These are phyloP conservation scores for Cymbidium sinense DNA, from an alignment of 106 monocot species.

Conservation along the genomic window DNA sequence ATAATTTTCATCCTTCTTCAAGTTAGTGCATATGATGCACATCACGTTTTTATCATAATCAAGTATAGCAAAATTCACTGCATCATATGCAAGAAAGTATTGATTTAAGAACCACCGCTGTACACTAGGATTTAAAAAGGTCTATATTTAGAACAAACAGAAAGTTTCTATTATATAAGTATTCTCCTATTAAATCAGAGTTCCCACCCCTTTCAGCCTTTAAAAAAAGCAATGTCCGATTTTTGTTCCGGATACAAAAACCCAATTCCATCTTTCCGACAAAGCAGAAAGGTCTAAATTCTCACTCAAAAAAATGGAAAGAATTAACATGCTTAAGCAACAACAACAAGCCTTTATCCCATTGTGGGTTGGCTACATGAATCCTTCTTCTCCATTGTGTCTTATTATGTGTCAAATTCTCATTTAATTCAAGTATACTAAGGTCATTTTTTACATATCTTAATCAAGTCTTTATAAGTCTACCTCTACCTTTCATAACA, in stretches of 20 bases:
- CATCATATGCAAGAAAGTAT: no score
- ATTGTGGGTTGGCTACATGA: no score
- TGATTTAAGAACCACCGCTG: neutral
- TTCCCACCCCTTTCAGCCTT: constrained; percentile 23
- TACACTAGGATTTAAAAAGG: neutral
- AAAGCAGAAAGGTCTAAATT: neutral
- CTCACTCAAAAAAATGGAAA: neutral
- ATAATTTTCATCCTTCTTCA: neutral
- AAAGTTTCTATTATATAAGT: neutral
- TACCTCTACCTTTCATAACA: no score
- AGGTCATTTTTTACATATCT: no score
- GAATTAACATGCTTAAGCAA: neutral
- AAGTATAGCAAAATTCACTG: no score
- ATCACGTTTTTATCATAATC: no score
- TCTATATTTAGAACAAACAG: neutral
- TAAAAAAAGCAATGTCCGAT: neutral
- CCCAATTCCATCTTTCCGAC: neutral
- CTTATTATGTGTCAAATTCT: no score
- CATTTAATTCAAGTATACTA: no score
- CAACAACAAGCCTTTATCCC: no score
- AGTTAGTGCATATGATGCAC: no score
- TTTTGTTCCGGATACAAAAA: neutral
- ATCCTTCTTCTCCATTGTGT: no score
- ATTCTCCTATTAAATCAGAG: neutral
- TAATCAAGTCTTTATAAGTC: no score